A percentile compares a stretch with the other conserved stretches of the same genome.
phyloP scores from a whole-genome alignment of 2,329 filamentous ascomycete species.

The Aaosphaeria pasadenensis region DNA sequence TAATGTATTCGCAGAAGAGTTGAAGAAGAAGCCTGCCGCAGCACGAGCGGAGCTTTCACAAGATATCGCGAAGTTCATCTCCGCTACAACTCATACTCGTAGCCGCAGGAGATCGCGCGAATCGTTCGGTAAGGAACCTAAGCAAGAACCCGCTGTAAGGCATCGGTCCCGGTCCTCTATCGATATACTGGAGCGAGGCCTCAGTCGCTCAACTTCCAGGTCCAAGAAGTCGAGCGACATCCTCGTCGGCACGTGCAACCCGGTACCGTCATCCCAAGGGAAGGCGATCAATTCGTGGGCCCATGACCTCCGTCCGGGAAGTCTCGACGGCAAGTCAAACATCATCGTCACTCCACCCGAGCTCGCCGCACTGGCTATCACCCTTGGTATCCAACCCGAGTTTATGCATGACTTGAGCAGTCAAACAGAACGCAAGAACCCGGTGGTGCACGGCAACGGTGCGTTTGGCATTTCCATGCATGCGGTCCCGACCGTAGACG shows the following conservation, averaged over 20 bases:
- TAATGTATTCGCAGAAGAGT: constrained; percentile 22
- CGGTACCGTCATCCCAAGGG: constrained; percentile 4
- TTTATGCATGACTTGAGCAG: neutral
- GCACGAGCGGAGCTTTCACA: constrained; percentile 22
- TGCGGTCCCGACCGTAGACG: constrained; percentile 6
- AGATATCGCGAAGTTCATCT: constrained; percentile 21
- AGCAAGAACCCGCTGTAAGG: neutral
- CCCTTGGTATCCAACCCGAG: constrained; percentile 19
- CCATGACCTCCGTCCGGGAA: constrained; percentile 18
- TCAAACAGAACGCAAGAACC: constrained; percentile 1
- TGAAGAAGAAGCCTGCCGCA: constrained; percentile 14
- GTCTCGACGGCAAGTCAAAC: constrained; percentile 9
- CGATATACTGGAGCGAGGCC: constrained; percentile 10
- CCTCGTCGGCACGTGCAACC: constrained; percentile 2
- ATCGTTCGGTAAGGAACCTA: constrained; percentile 8
- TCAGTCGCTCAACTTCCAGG: constrained; percentile 7
- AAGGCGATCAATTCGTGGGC: constrained; percentile 14
- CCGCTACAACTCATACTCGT: constrained; percentile 13
- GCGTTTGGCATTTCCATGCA: constrained; percentile 26
- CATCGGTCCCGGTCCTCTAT: constrained; percentile 7
- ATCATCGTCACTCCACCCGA: constrained; percentile 20
- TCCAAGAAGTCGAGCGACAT: constrained; percentile 5
- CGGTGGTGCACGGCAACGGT: constrained; percentile 8
- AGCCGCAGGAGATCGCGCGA: constrained; percentile 10
- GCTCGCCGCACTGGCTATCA: constrained; percentile 23